Evolutionary conservation across 495 filamentous ascomycete species (phyloP), one percentile per base, ranked within the genome.

Genomic region (Penicillium ochrochloron): DNA sequence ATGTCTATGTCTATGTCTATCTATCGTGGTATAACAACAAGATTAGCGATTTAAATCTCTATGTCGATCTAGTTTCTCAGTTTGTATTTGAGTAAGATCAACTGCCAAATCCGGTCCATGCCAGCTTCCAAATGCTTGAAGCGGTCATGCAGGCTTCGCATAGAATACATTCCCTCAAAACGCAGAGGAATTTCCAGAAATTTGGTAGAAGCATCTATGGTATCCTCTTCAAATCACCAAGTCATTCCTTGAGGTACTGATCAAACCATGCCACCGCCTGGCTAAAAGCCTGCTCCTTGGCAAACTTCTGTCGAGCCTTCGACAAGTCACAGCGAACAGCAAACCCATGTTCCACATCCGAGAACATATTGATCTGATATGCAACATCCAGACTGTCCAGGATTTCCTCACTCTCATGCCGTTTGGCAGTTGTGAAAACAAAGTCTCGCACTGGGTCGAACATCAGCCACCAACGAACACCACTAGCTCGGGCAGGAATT

Each of bases 191-290:
- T 31, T 31, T 2, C 29, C 29, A 2, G 29, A 31, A 31, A 3
- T 31, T 2, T 6, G 3, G 6, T 31, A 3, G 3, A 15, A 42
- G 5, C 5, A 42, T n/a, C 12, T 19, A 7, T 19, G 17, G 2
- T 44, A 19, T 44, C 10, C 12, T 37, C 35, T 11, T 44, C 3
- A 19, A 5, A 44, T 19, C 42, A 11, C 42, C 0, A 11, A 23
- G 55, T 29, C n/a, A 55, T 3, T 29, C n/a, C 52, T 58, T 54
- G 5, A 70, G 34, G 25, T 74, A 77, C 64, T 80, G 69, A 50
- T 90, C 80, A 64, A 93, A 93, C 91, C 91, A 94, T 53, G 76
- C 68, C 57, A 91, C 81, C 33, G 90, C 90, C 74, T 93, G 90
- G 34, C 81, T 60, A 63, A 92, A 93, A 14, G 89, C 90, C 73